These are phyloP conservation scores for Raffaelea arxii DNA, from an alignment of 2,329 filamentous ascomycete species.

Conservation along the genomic window DNA sequence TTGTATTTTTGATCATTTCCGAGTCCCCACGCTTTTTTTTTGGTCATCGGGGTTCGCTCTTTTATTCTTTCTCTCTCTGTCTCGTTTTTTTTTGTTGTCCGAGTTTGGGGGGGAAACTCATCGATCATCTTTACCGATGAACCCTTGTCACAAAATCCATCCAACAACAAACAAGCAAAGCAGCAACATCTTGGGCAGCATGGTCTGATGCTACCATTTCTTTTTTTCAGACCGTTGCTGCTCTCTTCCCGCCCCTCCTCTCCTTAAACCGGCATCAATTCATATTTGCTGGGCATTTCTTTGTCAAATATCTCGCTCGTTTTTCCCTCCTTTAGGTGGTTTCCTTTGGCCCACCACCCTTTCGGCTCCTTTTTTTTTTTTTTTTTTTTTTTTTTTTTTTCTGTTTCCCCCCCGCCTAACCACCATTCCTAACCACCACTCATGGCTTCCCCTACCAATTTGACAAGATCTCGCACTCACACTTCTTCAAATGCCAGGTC, in stretches of 20 bases:
- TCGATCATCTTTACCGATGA: not conserved
- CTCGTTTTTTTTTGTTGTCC: not conserved
- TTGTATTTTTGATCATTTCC: not conserved
- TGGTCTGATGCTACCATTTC: too few species aligned
- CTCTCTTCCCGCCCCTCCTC: too few species aligned
- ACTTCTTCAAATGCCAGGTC: constrained; percentile 11
- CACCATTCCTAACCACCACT: constrained; percentile 4
- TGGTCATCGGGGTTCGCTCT: not conserved
- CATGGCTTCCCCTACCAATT: not conserved
- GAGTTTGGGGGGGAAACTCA: not conserved
- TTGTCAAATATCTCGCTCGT: too few species aligned
- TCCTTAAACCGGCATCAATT: too few species aligned
- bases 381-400: constrained; percentile 1
- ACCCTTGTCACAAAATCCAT: too few species aligned
- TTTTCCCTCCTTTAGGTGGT: too few species aligned
- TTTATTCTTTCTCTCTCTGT: not conserved
- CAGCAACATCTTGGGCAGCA: too few species aligned
- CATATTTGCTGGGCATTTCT: too few species aligned
- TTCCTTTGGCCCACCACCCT: not conserved
- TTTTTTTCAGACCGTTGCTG: too few species aligned
- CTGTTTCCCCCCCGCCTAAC: not conserved
- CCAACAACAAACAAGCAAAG: too few species aligned
- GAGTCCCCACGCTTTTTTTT: not conserved
- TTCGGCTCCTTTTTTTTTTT: not conserved
- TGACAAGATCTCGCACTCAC: constrained; percentile 9